These are phyloP conservation scores for Herpotrichia juniperi DNA, from an alignment of 2,329 filamentous ascomycete genomes.

Conservation along the genomic window DNA sequence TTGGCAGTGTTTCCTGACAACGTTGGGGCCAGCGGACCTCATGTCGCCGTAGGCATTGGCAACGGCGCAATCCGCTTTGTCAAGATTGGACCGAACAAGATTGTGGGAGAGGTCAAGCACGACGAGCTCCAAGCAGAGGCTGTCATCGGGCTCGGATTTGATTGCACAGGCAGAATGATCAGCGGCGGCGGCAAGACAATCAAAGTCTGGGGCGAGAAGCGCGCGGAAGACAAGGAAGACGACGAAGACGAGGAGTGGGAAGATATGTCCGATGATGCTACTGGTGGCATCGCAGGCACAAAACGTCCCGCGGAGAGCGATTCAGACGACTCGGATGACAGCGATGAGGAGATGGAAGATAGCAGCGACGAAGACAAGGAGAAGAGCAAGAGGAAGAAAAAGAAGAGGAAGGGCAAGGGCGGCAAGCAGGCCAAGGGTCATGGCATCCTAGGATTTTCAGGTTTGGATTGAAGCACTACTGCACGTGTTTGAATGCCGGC, in stretches of 20 bases:
- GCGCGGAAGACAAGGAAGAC: constrained; percentile 58
- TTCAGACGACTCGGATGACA: constrained; percentile 52
- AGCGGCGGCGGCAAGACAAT: constrained; percentile 84
- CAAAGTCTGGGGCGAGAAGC: constrained; percentile 87
- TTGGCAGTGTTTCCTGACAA: constrained; percentile 74
- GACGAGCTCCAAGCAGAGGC: constrained; percentile 77
- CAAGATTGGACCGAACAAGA: constrained; percentile 73
- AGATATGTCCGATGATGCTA: too few species aligned
- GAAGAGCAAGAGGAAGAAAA: constrained; percentile 45
- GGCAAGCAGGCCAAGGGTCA: constrained; percentile 40
- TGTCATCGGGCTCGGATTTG: constrained; percentile 81
- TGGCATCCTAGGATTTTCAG: constrained; percentile 44
- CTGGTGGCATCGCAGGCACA: constrained; percentile 44
- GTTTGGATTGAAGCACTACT: constrained; percentile 26
- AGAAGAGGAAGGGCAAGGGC: constrained; percentile 50
- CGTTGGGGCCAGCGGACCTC: constrained; percentile 70
- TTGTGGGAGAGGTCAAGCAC: constrained; percentile 72
- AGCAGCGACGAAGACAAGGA: constrained; percentile 54
- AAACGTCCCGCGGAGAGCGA: constrained; percentile 45
- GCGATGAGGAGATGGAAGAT: constrained; percentile 47
- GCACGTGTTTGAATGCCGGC: background rate
- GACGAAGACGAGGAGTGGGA: constrained; percentile 57
- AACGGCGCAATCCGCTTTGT: constrained; percentile 82
- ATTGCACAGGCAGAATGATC: constrained; percentile 84
- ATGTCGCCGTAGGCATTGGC: constrained; percentile 79